Conservation (phyloP, 1,284 basidiomycete species). For the Cutaneotrichosporon sp. region DNA sequence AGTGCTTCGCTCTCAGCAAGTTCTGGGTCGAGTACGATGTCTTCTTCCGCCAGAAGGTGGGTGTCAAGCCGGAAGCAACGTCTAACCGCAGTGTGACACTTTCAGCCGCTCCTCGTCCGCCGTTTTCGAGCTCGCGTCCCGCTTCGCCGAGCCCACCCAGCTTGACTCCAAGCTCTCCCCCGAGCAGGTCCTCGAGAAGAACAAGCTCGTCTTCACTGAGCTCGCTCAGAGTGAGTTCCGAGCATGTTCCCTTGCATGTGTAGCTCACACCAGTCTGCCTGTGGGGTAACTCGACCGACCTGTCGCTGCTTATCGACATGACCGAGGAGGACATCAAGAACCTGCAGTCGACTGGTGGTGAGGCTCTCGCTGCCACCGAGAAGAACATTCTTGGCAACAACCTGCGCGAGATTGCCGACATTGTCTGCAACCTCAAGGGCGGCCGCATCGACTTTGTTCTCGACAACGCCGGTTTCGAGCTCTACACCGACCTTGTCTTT, state of each 20-base stretch:
- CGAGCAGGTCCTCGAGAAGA: slow-evolving; percentile 63
- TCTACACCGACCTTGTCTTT: slow-evolving; percentile 95
- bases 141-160: slow-evolving; percentile 73
- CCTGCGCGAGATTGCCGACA: slow-evolving; percentile 72
- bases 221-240: slow-evolving; percentile 67
- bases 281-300: slow-evolving; percentile 95
- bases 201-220: slow-evolving; percentile 87
- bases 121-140: slow-evolving; percentile 89
- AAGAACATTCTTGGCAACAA: slow-evolving; percentile 62
- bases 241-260: too few relatives aligned
- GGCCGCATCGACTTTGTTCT: slow-evolving; percentile 80
- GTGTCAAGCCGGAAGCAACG: too few relatives aligned
- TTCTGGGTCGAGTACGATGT: slow-evolving; percentile 76
- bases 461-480: slow-evolving; percentile 66
- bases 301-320: slow-evolving; percentile 96
- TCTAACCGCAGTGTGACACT: slow-evolving; percentile 65
- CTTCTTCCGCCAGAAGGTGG: slow-evolving; percentile 76
- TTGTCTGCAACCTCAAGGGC: slow-evolving; percentile 68
- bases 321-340: slow-evolving; percentile 97
- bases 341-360: slow-evolving; percentile 94
- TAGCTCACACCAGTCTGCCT: slow-evolving; percentile 65
- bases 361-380: slow-evolving; percentile 89
- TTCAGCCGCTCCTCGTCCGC: slow-evolving; percentile 85
- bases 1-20: slow-evolving; percentile 90
- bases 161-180: background rate